Conservation (phyloP, 2,329 filamentous ascomycete species). For the Talaromyces rugulosus region DNA sequence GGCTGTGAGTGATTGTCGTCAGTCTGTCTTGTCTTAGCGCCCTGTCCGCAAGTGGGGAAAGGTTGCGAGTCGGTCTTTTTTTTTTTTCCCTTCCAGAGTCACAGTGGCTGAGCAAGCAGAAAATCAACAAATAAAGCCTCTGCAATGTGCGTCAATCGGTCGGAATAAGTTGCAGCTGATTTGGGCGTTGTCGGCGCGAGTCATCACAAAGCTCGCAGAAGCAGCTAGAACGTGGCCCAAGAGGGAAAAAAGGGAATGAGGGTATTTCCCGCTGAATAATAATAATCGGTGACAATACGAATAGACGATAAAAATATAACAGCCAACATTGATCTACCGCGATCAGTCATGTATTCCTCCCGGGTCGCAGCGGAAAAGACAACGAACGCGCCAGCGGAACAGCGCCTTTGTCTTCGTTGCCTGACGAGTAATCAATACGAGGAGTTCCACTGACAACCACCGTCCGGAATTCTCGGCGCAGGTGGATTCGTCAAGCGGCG, state of each 20-base stretch:
- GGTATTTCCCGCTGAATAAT: neutral
- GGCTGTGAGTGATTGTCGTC: neutral
- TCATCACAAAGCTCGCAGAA: neutral
- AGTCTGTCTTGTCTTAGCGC: neutral
- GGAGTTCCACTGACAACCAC: neutral
- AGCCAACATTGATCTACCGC: neutral
- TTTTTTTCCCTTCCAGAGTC: neutral
- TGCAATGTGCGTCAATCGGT: neutral
- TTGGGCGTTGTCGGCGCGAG: neutral
- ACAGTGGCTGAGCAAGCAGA: neutral
- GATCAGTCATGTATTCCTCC: neutral
- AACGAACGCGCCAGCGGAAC: neutral
- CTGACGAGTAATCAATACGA: neutral
- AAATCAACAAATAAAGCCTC: neutral
- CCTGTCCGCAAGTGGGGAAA: neutral
- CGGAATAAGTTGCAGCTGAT: neutral
- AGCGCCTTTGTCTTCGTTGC: neutral
- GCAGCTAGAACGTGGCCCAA: neutral
- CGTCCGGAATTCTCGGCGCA: neutral
- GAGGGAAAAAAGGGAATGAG: neutral
- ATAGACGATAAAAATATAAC: neutral
- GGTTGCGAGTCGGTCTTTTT: neutral
- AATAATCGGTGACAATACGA: neutral
- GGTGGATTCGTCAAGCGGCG: neutral
- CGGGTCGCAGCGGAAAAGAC: neutral